These are phyloP conservation scores for Syzygium aromaticum DNA, from an alignment of 345 rosid genomes.

Conservation along the genomic window DNA sequence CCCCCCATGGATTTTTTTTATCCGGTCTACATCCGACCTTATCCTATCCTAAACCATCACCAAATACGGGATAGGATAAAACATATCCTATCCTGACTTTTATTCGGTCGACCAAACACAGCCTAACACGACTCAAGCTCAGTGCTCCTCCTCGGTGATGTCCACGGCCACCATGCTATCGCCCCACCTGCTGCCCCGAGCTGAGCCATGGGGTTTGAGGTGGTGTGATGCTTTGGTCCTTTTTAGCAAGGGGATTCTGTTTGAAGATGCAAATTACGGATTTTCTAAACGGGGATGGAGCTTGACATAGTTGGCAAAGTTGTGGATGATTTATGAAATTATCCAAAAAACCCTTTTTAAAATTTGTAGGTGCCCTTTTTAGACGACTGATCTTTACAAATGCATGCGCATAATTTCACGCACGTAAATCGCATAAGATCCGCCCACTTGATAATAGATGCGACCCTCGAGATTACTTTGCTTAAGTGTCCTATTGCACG, in stretches of 20 bases:
- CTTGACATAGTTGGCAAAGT: neutral
- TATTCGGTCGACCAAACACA: too few species aligned
- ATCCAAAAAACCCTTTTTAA: neutral
- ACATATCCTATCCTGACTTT: too few species aligned
- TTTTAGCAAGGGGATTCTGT: neutral
- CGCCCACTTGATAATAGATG: neutral
- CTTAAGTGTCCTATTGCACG: neutral
- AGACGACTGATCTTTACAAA: neutral
- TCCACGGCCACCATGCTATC: neutral
- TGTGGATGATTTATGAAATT: neutral
- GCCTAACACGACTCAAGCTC: neutral
- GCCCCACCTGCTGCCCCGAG: neutral
- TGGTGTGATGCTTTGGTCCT: neutral
- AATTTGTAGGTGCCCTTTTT: neutral
- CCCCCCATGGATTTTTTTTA: too few species aligned
- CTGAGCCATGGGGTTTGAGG: neutral
- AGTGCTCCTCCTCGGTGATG: neutral
- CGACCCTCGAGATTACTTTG: neutral
- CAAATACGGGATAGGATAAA: too few species aligned
- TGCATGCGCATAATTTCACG: fast-evolving
- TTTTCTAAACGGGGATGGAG: neutral
- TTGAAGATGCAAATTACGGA: neutral
- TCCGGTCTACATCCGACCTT: too few species aligned
- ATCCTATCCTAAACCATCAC: too few species aligned
- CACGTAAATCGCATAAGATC: neutral